These are phyloP conservation scores for Amaranthus palmeri DNA, from an alignment of 148 eudicot genomes.

Conservation along the genomic window DNA sequence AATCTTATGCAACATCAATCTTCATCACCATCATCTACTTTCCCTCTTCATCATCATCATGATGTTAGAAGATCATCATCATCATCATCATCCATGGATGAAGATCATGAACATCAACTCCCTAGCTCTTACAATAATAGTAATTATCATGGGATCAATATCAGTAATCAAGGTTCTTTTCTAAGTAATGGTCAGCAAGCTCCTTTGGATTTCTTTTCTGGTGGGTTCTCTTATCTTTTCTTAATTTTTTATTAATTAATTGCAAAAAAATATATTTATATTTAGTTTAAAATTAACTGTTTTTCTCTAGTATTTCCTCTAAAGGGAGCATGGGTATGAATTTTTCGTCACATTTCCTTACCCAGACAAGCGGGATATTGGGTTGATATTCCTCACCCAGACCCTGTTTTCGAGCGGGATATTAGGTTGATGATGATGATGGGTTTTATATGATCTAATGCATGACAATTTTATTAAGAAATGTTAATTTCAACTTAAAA, in stretches of 20 bases:
- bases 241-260: neutral
- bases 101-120: slow-evolving; percentile 10
- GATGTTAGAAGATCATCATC: slow-evolving; percentile 18
- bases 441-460: no score
- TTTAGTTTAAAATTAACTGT: no score
- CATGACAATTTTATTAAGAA: no score
- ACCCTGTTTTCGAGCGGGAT: no score
- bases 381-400: no score
- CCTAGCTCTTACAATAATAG: slow-evolving; percentile 5
- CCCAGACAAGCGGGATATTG: no score
- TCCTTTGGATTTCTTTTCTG: slow-evolving; percentile 33
- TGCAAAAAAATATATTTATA: neutral
- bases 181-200: slow-evolving; percentile 11
- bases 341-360: no score
- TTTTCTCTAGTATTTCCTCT: neutral
- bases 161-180: neutral
- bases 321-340: no score
- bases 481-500: no score
- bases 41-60: slow-evolving; percentile 9
- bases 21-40: slow-evolving; percentile 4
- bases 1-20: neutral
- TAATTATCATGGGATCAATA: neutral
- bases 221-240: slow-evolving; percentile 14
- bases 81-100: slow-evolving; percentile 29
- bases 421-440: no score